Percentiles rank a stretch among this genome's conserved stretches.
Evolutionary conservation across 1,284 basidiomycete species (phyloP).

Genomic region (Ustilago hordei): DNA sequence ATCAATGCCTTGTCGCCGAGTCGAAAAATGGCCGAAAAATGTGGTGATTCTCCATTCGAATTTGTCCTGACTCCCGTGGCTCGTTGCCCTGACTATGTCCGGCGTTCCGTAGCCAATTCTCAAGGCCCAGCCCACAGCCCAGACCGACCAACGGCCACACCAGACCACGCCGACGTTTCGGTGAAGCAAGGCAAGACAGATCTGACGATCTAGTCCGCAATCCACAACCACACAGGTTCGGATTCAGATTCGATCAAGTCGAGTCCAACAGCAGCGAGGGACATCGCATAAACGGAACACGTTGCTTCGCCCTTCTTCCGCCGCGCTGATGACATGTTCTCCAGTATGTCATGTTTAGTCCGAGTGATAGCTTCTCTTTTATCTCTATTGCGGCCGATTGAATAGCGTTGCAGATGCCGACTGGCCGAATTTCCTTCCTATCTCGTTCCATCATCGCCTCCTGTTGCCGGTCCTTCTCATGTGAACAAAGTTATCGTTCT

Average conservation of each 20-base stretch:
- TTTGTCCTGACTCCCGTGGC: not conserved
- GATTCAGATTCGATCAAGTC: slow-evolving; percentile 1
- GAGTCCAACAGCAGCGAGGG: not conserved
- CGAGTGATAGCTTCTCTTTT: slow-evolving; percentile 1
- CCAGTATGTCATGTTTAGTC: slow-evolving; percentile 3
- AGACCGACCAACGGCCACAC: not conserved
- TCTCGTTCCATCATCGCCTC: not conserved
- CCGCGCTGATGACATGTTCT: no score
- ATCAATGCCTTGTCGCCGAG: not conserved
- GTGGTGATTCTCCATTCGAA: slow-evolving; percentile 1
- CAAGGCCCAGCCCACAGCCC: not conserved
- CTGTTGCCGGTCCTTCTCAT: not conserved
- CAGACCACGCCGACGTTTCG: slow-evolving; percentile 5
- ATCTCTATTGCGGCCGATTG: slow-evolving; percentile 4
- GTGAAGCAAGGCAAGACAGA: slow-evolving; percentile 1
- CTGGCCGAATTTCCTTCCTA: not conserved
- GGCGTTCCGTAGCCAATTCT: not conserved
- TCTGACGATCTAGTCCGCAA: slow-evolving; percentile 13
- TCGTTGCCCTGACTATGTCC: not conserved
- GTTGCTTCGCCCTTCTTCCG: not conserved
- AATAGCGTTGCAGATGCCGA: not conserved
- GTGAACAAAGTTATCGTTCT: not conserved
- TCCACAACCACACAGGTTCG: not conserved
- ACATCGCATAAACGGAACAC: not conserved
- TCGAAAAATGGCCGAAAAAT: not conserved